Evolutionary conservation across 2,329 filamentous ascomycete genomes (phyloP).

Genomic region (Neofusicoccum laricinum): DNA sequence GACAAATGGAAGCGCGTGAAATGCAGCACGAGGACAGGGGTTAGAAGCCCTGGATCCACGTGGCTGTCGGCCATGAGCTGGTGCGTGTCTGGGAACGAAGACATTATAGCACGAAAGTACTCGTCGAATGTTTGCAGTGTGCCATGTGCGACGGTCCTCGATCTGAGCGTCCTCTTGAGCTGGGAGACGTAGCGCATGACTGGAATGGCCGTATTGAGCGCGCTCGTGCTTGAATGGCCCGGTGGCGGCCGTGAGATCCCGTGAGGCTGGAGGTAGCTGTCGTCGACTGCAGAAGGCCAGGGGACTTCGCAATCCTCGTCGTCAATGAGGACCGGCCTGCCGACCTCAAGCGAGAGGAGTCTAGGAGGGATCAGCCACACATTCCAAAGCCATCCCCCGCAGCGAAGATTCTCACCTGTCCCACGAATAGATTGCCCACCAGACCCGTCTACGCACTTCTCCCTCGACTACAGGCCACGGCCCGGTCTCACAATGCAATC

Average conservation of each 20-base stretch:
- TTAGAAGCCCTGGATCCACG: slow-evolving; percentile 71
- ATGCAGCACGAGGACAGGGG: slow-evolving; percentile 74
- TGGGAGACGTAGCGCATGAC: slow-evolving; percentile 75
- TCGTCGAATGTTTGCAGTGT: slow-evolving; percentile 76
- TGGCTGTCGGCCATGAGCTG: slow-evolving; percentile 64
- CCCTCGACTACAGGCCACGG: slow-evolving; percentile 72
- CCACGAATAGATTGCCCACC: slow-evolving; percentile 92
- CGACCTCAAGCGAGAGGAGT: slow-evolving; percentile 74
- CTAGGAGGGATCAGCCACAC: slow-evolving; percentile 36
- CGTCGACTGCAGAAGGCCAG: slow-evolving; percentile 76
- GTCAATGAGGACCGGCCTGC: slow-evolving; percentile 76
- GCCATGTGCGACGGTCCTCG: slow-evolving; percentile 61
- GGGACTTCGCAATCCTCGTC: slow-evolving; percentile 84
- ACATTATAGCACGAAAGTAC: slow-evolving; percentile 73
- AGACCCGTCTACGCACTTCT: slow-evolving; percentile 83
- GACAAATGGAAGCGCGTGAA: slow-evolving; percentile 82
- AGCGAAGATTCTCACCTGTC: slow-evolving; percentile 60
- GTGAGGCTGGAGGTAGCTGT: slow-evolving; percentile 66
- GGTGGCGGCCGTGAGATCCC: slow-evolving; percentile 40
- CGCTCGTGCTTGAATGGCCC: slow-evolving; percentile 52
- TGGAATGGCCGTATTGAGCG: slow-evolving; percentile 75
- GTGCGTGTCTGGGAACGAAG: slow-evolving; percentile 71
- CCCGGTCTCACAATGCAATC: slow-evolving; percentile 72
- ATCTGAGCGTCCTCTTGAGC: slow-evolving; percentile 67
- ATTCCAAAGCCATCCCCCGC: background rate